Evolutionary conservation across 768 basidiomycete genomes (phyloP), one percentile per base, ranked within the genome.

Genomic region (Asterophora lycoperdoides): DNA sequence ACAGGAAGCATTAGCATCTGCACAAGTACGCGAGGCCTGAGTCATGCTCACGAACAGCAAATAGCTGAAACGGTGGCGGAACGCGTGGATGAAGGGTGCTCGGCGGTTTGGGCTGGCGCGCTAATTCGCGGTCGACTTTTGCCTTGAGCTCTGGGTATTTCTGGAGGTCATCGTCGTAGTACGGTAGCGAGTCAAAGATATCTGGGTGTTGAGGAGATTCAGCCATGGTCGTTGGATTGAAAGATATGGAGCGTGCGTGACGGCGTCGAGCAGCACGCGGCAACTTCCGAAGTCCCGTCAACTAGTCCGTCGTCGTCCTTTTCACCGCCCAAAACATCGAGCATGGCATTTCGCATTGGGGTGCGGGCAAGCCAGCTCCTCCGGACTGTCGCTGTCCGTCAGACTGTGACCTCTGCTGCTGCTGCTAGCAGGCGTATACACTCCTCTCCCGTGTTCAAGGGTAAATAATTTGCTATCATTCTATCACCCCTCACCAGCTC

Each of bases 151-250:
- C 59, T 1, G 90, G 89, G 51, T 77, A 80, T 47, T 78, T 78
- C 52, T 92, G 87, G 44, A 94, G 76, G 64, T 96, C 92, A 63
- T 93, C 89, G 71, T 97, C 93, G 61, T 90, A 93, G 70, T 96
- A 97, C 14, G 93, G 93, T 54, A 96, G 75, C 19, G 92, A 88
- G 67, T 96, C 93, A 57, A 92, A 80, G 32, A 86, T 72, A 49
- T 73, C 72, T 11, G 55, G 55, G 30, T 42, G 55, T 54, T 44
- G 20, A 28, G 36, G 44, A 36, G 30, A 11, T 30, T 54, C 55
- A 48, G 59, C 48, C 70, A 71, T 72, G 44, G 34, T 34, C 15
- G 28, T 32, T 37, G 44, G 36, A 20, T 41, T 43, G 20, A 44
- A 44, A 43, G 43, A 35, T 33, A 35, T 40, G 11, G n/a, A 20